phyloP scores from a whole-genome alignment of 768 basidiomycete genomes.

The Imleria badia region DNA sequence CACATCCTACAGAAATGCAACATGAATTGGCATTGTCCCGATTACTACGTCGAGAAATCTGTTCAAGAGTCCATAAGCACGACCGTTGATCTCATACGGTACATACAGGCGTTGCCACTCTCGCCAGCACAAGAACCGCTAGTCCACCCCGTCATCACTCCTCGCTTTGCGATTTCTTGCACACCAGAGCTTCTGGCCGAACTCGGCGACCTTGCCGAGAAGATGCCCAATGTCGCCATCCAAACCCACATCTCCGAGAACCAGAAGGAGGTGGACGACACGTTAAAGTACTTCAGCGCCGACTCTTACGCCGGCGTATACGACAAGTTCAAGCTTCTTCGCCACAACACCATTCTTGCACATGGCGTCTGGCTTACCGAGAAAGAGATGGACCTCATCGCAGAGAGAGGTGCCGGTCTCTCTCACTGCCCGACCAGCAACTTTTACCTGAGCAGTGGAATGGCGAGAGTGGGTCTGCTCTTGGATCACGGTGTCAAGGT shows the following conservation, averaged over 20 bases:
- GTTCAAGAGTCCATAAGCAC: slow-evolving; percentile 54
- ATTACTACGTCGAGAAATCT: slow-evolving; percentile 69
- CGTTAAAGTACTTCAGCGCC: slow-evolving; percentile 65
- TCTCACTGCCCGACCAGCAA: slow-evolving; percentile 96
- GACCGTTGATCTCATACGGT: slow-evolving; percentile 62
- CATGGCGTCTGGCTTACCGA: slow-evolving; percentile 82
- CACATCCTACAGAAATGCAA: slow-evolving; percentile 32
- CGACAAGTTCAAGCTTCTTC: slow-evolving; percentile 72
- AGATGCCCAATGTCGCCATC: slow-evolving; percentile 64
- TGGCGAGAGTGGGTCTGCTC: slow-evolving; percentile 74
- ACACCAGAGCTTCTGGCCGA: slow-evolving; percentile 61
- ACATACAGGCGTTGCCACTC: slow-evolving; percentile 61
- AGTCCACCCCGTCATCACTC: slow-evolving; percentile 89
- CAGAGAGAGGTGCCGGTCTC: slow-evolving; percentile 64
- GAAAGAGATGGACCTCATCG: slow-evolving; percentile 72
- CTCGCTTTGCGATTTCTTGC: slow-evolving; percentile 95
- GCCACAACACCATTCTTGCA: slow-evolving; percentile 79
- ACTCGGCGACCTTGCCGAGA: slow-evolving; percentile 59
- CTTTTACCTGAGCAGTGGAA: slow-evolving; percentile 85
- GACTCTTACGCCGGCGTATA: slow-evolving; percentile 79
- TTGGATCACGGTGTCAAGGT: slow-evolving; percentile 89
- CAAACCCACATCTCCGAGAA: slow-evolving; percentile 97
- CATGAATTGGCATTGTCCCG: slow-evolving; percentile 62
- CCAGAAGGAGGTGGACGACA: slow-evolving; percentile 62
- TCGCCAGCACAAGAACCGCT: slow-evolving; percentile 46